Conservation (phyloP, 2,329 filamentous ascomycete species). For the Immersiporthe knoxdaviesiana region DNA sequence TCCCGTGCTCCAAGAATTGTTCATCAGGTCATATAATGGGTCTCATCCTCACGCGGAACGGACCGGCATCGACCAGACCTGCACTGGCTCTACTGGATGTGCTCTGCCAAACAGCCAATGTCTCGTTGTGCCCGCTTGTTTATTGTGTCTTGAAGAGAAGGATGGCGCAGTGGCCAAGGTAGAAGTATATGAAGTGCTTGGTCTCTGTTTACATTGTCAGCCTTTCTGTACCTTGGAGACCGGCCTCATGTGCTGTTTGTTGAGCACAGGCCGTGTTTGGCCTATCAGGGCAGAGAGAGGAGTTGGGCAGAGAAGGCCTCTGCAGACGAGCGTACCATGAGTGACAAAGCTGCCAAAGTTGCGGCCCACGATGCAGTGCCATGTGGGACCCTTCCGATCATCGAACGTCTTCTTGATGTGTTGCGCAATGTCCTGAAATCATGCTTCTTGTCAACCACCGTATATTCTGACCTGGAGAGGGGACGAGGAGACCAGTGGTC, state of each 20-base stretch:
- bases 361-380: slow-evolving; percentile 98
- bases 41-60: slow-evolving; percentile 6
- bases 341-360: slow-evolving; percentile 99
- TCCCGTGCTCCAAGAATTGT: slow-evolving; percentile 6
- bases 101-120: neutral
- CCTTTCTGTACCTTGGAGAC: slow-evolving; percentile 12
- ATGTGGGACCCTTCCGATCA: slow-evolving; percentile 93
- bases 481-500: too few relatives aligned
- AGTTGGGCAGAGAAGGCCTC: neutral
- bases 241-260: too few relatives aligned
- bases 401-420: slow-evolving; percentile 97
- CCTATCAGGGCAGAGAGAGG: slow-evolving; percentile 11
- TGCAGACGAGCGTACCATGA: slow-evolving; percentile 67
- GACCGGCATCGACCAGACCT: neutral
- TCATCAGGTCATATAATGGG: slow-evolving; percentile 7
- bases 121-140: slow-evolving; percentile 25
- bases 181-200: slow-evolving; percentile 99
- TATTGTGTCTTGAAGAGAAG: slow-evolving; percentile 99
- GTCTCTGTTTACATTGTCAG: slow-evolving; percentile 66
- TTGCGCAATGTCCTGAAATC: slow-evolving; percentile 82
- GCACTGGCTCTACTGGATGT: neutral
- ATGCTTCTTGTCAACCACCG: slow-evolving; percentile 20
- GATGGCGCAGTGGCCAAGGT: slow-evolving; percentile 97
- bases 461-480: neutral
- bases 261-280: neutral